These are phyloP conservation scores for Suillus clintonianus DNA, from an alignment of 768 basidiomycete species.

Conservation along the genomic window DNA sequence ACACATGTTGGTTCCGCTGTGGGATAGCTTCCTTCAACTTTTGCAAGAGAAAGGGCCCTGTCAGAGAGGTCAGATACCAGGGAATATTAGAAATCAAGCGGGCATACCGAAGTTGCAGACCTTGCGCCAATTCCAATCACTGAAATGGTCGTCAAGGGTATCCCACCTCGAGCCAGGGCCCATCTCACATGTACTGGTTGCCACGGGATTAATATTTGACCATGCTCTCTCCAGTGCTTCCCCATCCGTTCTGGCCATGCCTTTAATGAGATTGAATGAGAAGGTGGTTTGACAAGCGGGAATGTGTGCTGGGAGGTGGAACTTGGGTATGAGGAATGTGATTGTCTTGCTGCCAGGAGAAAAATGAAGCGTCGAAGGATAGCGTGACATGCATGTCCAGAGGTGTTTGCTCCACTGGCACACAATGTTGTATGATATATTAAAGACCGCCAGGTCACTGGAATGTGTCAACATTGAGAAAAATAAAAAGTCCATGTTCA, in stretches of 20 bases:
- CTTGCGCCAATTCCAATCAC: slow-evolving; percentile 3
- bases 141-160: slow-evolving; percentile 27
- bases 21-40: slow-evolving; percentile 1
- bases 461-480: slow-evolving; percentile 3
- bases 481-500: slow-evolving; percentile 20
- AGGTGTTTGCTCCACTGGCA: slow-evolving; percentile 18
- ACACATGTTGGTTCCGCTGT: neutral
- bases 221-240: slow-evolving; percentile 14
- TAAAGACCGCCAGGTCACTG: slow-evolving; percentile 2
- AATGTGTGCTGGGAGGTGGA: slow-evolving; percentile 10
- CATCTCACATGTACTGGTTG: slow-evolving; percentile 20
- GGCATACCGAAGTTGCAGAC: neutral
- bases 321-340: slow-evolving; percentile 13
- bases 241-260: slow-evolving; percentile 1
- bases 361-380: neutral
- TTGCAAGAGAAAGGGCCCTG: neutral
- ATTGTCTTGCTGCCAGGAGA: neutral
- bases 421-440: slow-evolving; percentile 17
- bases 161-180: slow-evolving; percentile 17
- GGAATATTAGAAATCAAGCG: neutral
- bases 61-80: neutral
- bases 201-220: slow-evolving; percentile 15
- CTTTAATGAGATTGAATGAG: neutral
- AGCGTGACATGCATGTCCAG: slow-evolving; percentile 7
- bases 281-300: neutral